Base-by-base conservation (phyloP, 2,329 filamentous ascomycete genomes). In the Claviceps arundinis region DNA sequence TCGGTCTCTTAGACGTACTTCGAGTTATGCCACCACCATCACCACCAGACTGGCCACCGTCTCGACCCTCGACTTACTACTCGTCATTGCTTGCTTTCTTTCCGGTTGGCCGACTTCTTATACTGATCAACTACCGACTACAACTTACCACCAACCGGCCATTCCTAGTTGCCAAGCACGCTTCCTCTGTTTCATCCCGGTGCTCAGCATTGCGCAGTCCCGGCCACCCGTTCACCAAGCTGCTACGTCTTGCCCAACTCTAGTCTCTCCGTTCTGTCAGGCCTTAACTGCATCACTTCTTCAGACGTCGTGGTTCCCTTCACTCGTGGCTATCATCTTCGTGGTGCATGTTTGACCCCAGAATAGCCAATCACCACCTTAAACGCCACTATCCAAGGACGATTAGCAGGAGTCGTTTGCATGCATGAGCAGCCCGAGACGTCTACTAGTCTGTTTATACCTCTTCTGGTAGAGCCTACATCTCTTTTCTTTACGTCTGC, bases 341-440 rank as follows among this genome's bases (percentile, higher is more conserved):
- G 67, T 68, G 65, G 65, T 62, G 59, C 56, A 59, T 52, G 56
- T 57, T 46, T 55, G 56, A 56, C 62, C 61, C 58, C 54, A 57
- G 54, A 52, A 60, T 58, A 59, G 60, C 65, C 65, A 68, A 68
- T 67, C 64, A 67, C 58, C 63, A 57, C 55, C 54, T 50, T 54
- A 54, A 54, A 54, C 59, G 55, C 55, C 52, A 59, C 44, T 55
- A 60, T 57, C 57, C 62, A 64, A 62, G 64, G 60, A 61, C 53
- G 54, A 57, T 57, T 53, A 44, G 52, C 52, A 56, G 55, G 55
- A 58, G 55, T 54, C 57, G 54, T 57, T 34, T 55, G 57, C 59
- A 51, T 51, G 52, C 56, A 56, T 57, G 52, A 60, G 54, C 56
- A 56, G 59, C 57, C 62, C 57, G 59, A 64, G 64, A 65, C 63